These are phyloP conservation scores for Babesia ovata DNA, from an alignment of 169 alveolate genomes.

Conservation along the genomic window DNA sequence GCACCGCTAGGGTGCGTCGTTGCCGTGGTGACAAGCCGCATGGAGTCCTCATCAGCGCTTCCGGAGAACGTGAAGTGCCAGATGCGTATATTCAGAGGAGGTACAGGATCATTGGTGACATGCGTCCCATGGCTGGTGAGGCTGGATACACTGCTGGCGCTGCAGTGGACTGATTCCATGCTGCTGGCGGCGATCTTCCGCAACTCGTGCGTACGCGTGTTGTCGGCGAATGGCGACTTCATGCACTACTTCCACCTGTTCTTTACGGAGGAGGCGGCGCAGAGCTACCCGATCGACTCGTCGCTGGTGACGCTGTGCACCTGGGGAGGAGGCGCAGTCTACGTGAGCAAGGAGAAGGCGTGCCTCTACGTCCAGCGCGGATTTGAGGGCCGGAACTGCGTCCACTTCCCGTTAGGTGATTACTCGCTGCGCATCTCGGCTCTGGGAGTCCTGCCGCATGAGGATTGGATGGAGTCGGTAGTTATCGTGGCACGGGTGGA, in stretches of 20 bases:
- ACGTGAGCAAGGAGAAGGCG: slow-evolving; percentile 38
- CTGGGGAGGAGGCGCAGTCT: slow-evolving; percentile 58
- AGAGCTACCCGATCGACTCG: slow-evolving; percentile 11
- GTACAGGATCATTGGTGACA: slow-evolving; percentile 32
- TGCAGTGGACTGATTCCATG: slow-evolving; percentile 57
- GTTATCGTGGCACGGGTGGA: slow-evolving; percentile 29
- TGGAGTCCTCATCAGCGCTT: slow-evolving; percentile 4
- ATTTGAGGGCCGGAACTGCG: slow-evolving; percentile 30
- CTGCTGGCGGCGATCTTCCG: slow-evolving; percentile 48
- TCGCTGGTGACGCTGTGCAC: slow-evolving; percentile 18
- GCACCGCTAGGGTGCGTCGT: slow-evolving; percentile 61
- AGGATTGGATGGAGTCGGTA: slow-evolving; percentile 37
- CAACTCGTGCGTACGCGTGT: slow-evolving; percentile 64
- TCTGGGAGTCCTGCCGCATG: slow-evolving; percentile 50
- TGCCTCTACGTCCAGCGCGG: slow-evolving; percentile 58
- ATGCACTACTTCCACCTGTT: slow-evolving; percentile 48
- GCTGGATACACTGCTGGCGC: slow-evolving; percentile 39
- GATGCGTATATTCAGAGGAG: slow-evolving; percentile 53
- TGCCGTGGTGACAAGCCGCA: slow-evolving; percentile 41
- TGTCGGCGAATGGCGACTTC: slow-evolving; percentile 61
- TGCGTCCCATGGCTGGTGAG: slow-evolving; percentile 57
- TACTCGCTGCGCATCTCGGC: slow-evolving; percentile 41
- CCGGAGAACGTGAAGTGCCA: slow-evolving; percentile 49
- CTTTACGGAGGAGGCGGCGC: slow-evolving; percentile 21
- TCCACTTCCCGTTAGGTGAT: slow-evolving; percentile 31